Percentiles rank a stretch among this genome's conserved stretches.
phyloP scores from a whole-genome alignment of 2,329 filamentous ascomycete species.

The Boeremia exigua region DNA sequence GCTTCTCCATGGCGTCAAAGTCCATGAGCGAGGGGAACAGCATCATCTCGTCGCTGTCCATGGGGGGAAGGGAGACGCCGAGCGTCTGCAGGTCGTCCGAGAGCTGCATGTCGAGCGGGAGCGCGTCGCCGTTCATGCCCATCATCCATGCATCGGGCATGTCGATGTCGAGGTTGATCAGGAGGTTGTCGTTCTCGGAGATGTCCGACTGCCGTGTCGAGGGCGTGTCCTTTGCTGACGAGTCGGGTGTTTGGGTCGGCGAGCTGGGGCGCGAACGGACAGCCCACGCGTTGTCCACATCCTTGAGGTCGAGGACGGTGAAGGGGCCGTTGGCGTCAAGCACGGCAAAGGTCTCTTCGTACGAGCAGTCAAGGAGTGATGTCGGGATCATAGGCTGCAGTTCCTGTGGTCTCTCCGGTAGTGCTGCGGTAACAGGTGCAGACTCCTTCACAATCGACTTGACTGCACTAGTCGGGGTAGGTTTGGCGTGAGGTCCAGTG shows the following conservation, averaged over 20 bases:
- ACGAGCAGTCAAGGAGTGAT: constrained; percentile 41
- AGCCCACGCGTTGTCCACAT: constrained; percentile 44
- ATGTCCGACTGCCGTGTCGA: constrained; percentile 51
- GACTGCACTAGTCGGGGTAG: constrained; percentile 38
- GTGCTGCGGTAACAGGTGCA: constrained; percentile 21
- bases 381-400: constrained; percentile 34
- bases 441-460: constrained; percentile 37
- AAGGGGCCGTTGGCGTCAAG: constrained; percentile 42
- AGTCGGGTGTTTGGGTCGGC: constrained; percentile 43
- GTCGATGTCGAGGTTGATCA: constrained; percentile 48
- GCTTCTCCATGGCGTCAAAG: constrained; percentile 42
- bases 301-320: constrained; percentile 43
- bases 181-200: constrained; percentile 50
- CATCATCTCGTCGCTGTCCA: constrained; percentile 46
- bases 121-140: constrained; percentile 31
- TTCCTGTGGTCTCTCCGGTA: constrained; percentile 31
- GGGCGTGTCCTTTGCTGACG: constrained; percentile 46
- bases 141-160: constrained; percentile 43
- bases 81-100: constrained; percentile 41
- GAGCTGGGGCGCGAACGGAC: constrained; percentile 42
- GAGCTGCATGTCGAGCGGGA: constrained; percentile 41
- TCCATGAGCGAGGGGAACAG: constrained; percentile 42
- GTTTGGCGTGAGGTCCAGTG: constrained; percentile 39
- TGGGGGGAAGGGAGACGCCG: constrained; percentile 39
- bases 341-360: constrained; percentile 42